Evolutionary conservation across 108 stramenopile genomes (phyloP), one percentile per base, ranked within the genome.

Genomic region (Epithemia pelagica): DNA sequence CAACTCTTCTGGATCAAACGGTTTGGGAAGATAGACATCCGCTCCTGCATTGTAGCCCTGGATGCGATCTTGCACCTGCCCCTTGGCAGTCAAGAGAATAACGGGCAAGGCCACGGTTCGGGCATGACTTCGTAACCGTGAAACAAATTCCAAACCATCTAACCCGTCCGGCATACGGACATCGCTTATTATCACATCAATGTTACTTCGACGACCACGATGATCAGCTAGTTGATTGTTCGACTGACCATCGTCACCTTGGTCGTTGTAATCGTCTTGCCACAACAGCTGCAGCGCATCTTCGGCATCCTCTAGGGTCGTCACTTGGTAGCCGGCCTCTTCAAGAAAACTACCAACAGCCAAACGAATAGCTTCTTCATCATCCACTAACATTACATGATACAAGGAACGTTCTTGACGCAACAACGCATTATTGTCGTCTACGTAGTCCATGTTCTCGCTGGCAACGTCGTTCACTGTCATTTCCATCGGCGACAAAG

Each of bases 1-100:
- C 51, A 95, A 67, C 72, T 95, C 94, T 23, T 90, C 89, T 0
- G 94, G 94, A 66, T 83, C 73, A 77, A 95, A 95, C 5, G 94
- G 94, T 67, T 95, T 95, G 0, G 94, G 85, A 3, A 95, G 37
- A 64, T 92, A 92, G 18, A 69, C 91, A 76, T 91, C 77, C 25
- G 88, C 89, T 0, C 89, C 94, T 8, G 82, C 82, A 18, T 83
- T 71, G 67, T 92, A 95, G 19, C 94, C 94, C 56, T 61, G 62
- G 30, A 92, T 88, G 2, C 94, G 87, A 79, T 95, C 94, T 52
- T 74, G 68, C 7, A 88, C 83, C 79, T 87, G 77, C 3, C 73
- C 85, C 62, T 88, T 90, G 46, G 94, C 94, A 0, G 94, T 92
- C 21, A 95, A 77, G 56, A 95, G 60, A 32, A 95, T 71, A 25